Percentiles rank a stretch among this genome's conserved stretches.
phyloP scores from a whole-genome alignment of 2,329 filamentous ascomycete species.

The Verticillium albo-atrum region DNA sequence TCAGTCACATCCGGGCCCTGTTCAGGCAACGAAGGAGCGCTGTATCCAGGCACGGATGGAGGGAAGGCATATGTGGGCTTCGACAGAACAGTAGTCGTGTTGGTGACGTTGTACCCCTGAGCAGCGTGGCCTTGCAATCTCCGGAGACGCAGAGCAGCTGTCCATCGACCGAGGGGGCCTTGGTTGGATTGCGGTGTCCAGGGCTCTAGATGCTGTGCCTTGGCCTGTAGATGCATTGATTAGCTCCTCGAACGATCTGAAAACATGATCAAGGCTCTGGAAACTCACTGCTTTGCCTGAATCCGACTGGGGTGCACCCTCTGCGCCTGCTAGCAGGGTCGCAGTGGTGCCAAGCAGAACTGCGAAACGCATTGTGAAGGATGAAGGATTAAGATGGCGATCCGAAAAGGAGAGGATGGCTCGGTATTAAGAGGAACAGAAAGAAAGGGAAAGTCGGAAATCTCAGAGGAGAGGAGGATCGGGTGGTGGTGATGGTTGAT shows the following conservation, averaged over 20 bases:
- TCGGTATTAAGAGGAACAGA: not conserved
- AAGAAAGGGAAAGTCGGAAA: not conserved
- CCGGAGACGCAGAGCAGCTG: not conserved
- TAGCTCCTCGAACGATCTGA: no score
- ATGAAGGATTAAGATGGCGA: not conserved
- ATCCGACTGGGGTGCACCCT: not conserved
- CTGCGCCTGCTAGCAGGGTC: not conserved
- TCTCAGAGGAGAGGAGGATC: not conserved
- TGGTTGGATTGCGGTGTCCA: not conserved
- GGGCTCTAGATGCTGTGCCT: not conserved
- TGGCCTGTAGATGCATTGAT: no score
- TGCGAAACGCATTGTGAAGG: not conserved
- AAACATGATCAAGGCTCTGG: no score
- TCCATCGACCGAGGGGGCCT: not conserved
- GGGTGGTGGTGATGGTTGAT: not conserved
- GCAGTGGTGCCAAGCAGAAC: not conserved
- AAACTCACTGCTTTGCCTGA: not conserved
- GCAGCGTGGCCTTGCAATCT: not conserved
- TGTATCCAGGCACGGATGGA: not conserved
- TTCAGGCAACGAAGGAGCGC: not conserved
- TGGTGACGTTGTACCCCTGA: slow-evolving; percentile 6
- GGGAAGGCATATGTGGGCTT: not conserved
- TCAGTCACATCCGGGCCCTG: not conserved
- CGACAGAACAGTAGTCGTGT: not conserved
- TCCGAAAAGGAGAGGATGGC: not conserved